Base-by-base conservation (phyloP, 306 rosid species). In the Cucumis sativus region DNA sequence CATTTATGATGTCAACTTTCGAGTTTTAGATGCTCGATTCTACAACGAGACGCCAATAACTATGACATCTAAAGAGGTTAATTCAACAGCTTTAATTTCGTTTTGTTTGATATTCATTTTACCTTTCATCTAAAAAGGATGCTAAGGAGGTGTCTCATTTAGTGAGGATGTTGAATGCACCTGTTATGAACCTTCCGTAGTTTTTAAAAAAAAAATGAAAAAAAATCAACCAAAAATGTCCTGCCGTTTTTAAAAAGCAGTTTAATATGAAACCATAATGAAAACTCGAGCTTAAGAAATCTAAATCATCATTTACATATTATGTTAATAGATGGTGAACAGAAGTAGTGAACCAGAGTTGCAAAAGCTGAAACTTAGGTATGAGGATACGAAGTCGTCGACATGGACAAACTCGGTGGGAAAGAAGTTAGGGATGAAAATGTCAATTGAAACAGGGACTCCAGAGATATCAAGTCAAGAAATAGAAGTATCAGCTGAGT, bases 51-150 rank as follows among this genome's bases (percentile, higher is more conserved):
- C 18, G 0, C 47, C 37, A 4, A 28, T 56, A 11, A 59, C 23
- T 6, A 47, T 80, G 43, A 30, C 58, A 12, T 41, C 58, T 2
- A 73, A 64, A 21, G 75, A 63, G 35, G 84, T 81, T 81, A 81
- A 52, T 77, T 45, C 2, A 52, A n/a, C 1, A 51, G 14, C 18
- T 43, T 43, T 23, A 43, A 11, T 0, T 3, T 6, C 13, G 0
- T 23, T 23, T 23, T 23, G 14, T 45, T 45, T 45, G 51, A 10
- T 43, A 41, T 5, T 9, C 10, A 1, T 41, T 41, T 3, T 23
- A 1, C 1, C 25, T 23, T 0, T 1, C 25, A 23, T 23, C 25
- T 23, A 23, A 23, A 23, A 1, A 23, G 25, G 25, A 23, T 23
- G 25, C 25, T 23, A 23, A 23, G 25, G 25, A 23, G 25, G 25